A percentile compares a stretch with the other conserved stretches of the same genome.
These are phyloP conservation scores for Zymoseptoria passerinii DNA, from an alignment of 2,329 filamentous ascomycete species.

Conservation along the genomic window DNA sequence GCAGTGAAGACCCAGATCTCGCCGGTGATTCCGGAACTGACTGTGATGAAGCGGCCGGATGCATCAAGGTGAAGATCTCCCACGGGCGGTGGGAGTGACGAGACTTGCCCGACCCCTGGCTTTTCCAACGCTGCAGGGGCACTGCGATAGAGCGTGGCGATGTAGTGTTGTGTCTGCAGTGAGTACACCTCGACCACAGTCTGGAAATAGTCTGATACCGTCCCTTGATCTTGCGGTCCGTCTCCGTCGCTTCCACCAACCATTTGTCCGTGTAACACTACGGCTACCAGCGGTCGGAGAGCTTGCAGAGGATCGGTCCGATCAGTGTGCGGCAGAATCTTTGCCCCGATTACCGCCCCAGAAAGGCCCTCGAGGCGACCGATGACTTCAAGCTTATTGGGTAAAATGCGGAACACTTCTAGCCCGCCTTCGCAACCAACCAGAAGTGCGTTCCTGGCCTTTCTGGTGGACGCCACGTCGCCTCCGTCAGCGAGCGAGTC, in stretches of 20 bases:
- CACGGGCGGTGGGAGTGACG: conserved; percentile 49
- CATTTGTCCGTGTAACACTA: conserved; percentile 72
- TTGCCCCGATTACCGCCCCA: conserved; percentile 73
- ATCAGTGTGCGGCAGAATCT: conserved; percentile 65
- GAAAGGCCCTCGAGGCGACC: conserved; percentile 67
- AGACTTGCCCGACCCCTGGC: conserved; percentile 18
- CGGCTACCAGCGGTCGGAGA: conserved; percentile 64
- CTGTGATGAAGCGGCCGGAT: conserved; percentile 60
- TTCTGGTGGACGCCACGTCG: conserved; percentile 36
- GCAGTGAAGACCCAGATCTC: conserved; percentile 68
- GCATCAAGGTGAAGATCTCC: conserved; percentile 68
- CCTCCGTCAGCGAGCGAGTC: conserved; percentile 54
- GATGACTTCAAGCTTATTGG: conserved; percentile 60
- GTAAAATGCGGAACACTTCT: conserved; percentile 65
- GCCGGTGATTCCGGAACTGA: conserved; percentile 75
- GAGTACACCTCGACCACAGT: conserved; percentile 88
- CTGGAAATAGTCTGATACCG: conserved; percentile 57
- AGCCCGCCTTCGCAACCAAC: conserved; percentile 74
- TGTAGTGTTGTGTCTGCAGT: conserved; percentile 60
- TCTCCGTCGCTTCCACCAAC: conserved; percentile 40
- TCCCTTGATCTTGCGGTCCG: conserved; percentile 25
- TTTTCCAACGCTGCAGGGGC: conserved; percentile 46
- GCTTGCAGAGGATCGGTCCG: conserved; percentile 43
- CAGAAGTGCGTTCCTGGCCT: conserved; percentile 57
- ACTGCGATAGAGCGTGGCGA: conserved; percentile 67